Evolutionary conservation across 1,284 basidiomycete genomes (phyloP).

Genomic region (Cystobasidiaceae sp.): DNA sequence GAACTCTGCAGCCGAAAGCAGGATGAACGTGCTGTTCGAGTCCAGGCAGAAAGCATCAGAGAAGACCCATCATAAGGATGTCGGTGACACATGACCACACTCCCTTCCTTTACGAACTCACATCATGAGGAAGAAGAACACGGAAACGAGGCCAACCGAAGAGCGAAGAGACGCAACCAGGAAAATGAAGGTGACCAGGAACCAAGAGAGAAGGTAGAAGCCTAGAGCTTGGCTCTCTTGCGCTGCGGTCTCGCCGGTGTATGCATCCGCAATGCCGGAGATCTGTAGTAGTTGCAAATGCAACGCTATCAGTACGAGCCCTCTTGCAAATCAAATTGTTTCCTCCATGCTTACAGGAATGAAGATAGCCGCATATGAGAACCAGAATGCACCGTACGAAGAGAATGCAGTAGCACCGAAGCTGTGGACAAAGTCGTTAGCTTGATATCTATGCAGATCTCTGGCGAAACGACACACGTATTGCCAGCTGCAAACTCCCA

Average conservation of each 20-base stretch:
- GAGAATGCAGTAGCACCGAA: constrained; percentile 66
- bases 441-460: background rate
- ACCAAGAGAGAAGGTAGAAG: constrained; percentile 51
- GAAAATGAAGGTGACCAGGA: constrained; percentile 59
- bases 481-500: constrained; percentile 48
- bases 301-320: no score
- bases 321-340: no score
- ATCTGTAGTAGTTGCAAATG: no score
- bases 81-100: constrained; percentile 16
- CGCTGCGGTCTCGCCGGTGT: constrained; percentile 38
- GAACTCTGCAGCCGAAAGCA: constrained; percentile 43
- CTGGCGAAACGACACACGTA: constrained; percentile 11
- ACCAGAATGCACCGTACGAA: constrained; percentile 70
- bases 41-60: background rate
- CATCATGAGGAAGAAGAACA: constrained; percentile 67
- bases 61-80: background rate
- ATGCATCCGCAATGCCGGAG: constrained; percentile 53
- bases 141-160: constrained; percentile 59
- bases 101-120: constrained; percentile 40
- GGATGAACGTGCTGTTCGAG: constrained; percentile 3
- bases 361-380: constrained; percentile 47
- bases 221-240: constrained; percentile 52
- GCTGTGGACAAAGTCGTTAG: constrained; percentile 64
- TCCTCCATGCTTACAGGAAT: no score
- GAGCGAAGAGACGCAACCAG: constrained; percentile 60